Percentiles rank a stretch among this genome's conserved stretches.
phyloP scores from a whole-genome alignment of 1,139 yeast genomes.

The Taiozyma sp. region DNA sequence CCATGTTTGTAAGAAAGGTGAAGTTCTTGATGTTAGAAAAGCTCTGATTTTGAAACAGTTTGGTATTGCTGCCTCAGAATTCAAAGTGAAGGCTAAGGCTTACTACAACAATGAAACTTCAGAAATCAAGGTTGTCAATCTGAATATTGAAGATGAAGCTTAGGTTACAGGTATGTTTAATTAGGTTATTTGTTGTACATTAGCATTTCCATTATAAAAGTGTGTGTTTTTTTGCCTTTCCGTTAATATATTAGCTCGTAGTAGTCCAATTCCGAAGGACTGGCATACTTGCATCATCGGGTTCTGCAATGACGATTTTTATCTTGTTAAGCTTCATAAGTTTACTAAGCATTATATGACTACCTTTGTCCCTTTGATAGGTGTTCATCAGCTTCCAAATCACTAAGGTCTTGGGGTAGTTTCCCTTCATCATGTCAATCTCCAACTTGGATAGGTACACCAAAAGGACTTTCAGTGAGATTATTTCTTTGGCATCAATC shows the following conservation, averaged over 20 bases:
- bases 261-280: neutral
- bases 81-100: constrained; percentile 75
- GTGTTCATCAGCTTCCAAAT: constrained; percentile 1
- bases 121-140: constrained; percentile 26
- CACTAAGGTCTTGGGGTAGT: neutral
- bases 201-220: constrained; percentile 2
- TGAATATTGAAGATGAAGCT: constrained; percentile 29
- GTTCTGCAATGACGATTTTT: neutral
- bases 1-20: constrained; percentile 77
- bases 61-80: constrained; percentile 92
- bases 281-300: neutral
- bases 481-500: constrained; percentile 25
- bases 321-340: neutral
- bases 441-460: constrained; percentile 29
- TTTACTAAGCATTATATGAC: constrained; percentile 6
- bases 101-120: constrained; percentile 59
- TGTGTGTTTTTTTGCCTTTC: neutral
- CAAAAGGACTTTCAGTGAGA: constrained; percentile 25
- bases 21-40: constrained; percentile 81
- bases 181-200: constrained; percentile 2
- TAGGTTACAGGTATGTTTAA: neutral
- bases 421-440: constrained; percentile 12
- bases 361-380: neutral
- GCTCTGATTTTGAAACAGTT: constrained; percentile 90
- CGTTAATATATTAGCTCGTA: neutral